phyloP scores from a whole-genome alignment of 257 asterid genomes.

The Solanum lignicaule region DNA sequence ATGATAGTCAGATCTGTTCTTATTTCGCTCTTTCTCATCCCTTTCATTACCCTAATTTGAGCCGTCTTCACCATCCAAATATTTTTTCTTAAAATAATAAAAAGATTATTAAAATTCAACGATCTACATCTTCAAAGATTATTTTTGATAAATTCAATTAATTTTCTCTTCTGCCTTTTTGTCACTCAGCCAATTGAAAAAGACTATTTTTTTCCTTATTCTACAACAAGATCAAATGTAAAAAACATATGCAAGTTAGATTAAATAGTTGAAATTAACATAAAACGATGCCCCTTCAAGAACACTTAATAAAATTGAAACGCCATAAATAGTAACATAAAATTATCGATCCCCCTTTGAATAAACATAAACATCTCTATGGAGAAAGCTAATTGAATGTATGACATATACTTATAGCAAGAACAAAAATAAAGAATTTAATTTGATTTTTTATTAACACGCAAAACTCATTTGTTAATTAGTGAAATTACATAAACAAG shows the following conservation, averaged over 20 bases:
- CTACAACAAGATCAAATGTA: background rate
- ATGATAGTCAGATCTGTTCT: background rate
- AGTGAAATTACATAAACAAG: no score
- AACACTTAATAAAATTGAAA: no score
- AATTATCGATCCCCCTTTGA: background rate
- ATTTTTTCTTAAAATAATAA: no score
- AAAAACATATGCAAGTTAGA: background rate
- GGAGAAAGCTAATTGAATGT: background rate
- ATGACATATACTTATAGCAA: background rate
- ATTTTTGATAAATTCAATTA: background rate
- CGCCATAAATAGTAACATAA: background rate
- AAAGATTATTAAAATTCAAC: no score
- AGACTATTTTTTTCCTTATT: background rate
- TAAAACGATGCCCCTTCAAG: no score
- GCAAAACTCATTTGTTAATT: background rate
- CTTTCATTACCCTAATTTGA: background rate
- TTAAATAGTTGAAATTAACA: no score
- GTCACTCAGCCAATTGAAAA: no score
- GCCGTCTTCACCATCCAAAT: no score
- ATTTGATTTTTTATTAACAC: background rate
- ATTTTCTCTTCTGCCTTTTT: no score
- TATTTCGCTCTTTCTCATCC: background rate
- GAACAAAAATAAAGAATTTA: background rate
- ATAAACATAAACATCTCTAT: background rate
- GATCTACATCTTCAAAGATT: no score